Base-by-base conservation (phyloP, 2,329 filamentous ascomycete species). In the Arthrobotrys sinensis region DNA sequence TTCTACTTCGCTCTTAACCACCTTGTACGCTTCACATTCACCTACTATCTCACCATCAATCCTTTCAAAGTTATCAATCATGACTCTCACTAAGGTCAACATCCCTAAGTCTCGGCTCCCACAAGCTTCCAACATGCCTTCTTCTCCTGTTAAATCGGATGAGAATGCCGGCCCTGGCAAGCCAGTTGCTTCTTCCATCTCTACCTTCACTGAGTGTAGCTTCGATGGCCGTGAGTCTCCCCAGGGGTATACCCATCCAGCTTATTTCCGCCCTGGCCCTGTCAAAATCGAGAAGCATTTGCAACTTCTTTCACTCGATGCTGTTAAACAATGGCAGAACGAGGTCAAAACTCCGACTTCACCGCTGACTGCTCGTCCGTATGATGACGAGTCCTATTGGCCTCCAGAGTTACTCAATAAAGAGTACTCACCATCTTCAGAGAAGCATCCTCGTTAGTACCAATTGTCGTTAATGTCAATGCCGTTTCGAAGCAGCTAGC, bases 191-290 rank as follows among this genome's bases (percentile, higher is more conserved):
- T 2, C 19, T 7, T 7, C 40, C 1, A 48, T 60, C 55, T 60
- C 38, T n/a, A 48, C 21, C 10, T 64, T 46, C 16, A 16, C 8
- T 21, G 60, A 64, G 11, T 14, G 11, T 60, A 50, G 64, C 34
- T 12, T 12, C 10, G 50, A 50, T 36, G 48, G 36, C 3, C 48
- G 12, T 38, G n/a, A 53, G 14, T 66, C 69, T 21, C 69, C 69
- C 28, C 55, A 66, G 50, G 69, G 69, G 7, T 73, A 40, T 14
- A 73, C 69, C 38, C 69, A 73, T 32, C 69, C 69, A 6, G 45
- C 55, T 21, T 73, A 60, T 38, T 66, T 40, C 28, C 64, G 14
- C 12, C n/a, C 38, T 34, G 69, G 69, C 8, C 72, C 53, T 3
- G 16, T 69, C 19, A 76, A 32, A 24, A 46, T 50, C 24, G 46